Evolutionary conservation across 495 filamentous ascomycete genomes (phyloP), one percentile per base, ranked within the genome.

Genomic region (Neurospora cerealis): DNA sequence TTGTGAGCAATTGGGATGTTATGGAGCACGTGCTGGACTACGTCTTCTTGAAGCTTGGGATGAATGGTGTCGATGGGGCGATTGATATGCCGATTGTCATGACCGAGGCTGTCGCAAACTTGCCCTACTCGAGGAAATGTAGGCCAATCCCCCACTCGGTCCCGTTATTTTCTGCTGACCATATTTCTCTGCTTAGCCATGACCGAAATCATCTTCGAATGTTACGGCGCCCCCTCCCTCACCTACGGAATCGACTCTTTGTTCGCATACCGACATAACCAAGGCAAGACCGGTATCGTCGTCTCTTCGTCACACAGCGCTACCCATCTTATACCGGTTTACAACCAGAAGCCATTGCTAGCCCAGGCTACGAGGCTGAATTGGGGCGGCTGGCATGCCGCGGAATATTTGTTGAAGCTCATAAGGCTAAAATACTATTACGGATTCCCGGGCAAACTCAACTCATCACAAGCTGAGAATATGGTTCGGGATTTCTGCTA

Each of bases 1-100:
- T 99, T 38, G 90, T 98, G 62, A 93, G 92, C 78, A 99, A 98
- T 80, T 99, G 96, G 93, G 96, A 99, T 80, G 94, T 93, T 19
- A 92, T 97, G 89, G 96, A 99, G 80, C 93, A 93, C 41, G 85
- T 97, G 34, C 81, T 99, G 71, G 96, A 99, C 80, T 96, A 97
- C 78, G 85, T 94, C 37, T 98, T 99, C 81, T 83, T 97, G 69
- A 97, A 97, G 83, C 83, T 99, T 44, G 96, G 96, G 15, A 86
- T 98, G 71, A 93, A 97, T 72, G 92, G 91, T 7, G 84, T 85
- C 19, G 85, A 86, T 19, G 93, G 93, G 39, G 87, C 87, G 9
- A 88, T 99, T 44, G 94, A 93, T 74, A 85, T 94, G 77, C 93
- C 95, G 3, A 87, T 99, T 73, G 90, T 99, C 60, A 96, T 99